Evolutionary conservation across 805 yeast species (phyloP).

Genomic region (Torulaspora microellipsoides): DNA sequence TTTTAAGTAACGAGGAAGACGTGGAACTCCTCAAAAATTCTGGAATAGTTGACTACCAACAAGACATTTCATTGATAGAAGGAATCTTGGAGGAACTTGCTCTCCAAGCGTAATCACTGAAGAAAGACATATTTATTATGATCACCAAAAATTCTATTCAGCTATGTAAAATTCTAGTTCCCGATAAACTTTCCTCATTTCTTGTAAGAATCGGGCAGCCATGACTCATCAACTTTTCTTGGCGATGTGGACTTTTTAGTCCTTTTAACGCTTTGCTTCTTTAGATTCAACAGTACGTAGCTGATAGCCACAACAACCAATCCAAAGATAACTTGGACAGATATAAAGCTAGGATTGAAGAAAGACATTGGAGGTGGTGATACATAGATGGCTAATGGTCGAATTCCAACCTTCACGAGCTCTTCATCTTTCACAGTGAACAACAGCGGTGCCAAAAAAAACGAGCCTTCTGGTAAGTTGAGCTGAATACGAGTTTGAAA

Average conservation of each 20-base stretch:
- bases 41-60: conserved; percentile 22
- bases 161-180: too few relatives aligned
- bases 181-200: conserved; percentile 34
- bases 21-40: conserved; percentile 16
- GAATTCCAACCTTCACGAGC: conserved; percentile 51
- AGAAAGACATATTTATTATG: not conserved
- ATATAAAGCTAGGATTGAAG: conserved; percentile 66
- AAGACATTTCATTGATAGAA: conserved; percentile 41
- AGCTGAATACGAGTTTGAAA: conserved; percentile 60
- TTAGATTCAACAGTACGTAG: conserved; percentile 34
- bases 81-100: conserved; percentile 36
- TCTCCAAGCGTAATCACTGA: conserved; percentile 39
- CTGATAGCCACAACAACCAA: conserved; percentile 46
- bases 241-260: conserved; percentile 1
- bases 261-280: conserved; percentile 6
- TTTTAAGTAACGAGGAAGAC: conserved; percentile 21
- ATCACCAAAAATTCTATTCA: not conserved
- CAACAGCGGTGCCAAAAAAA: conserved; percentile 55
- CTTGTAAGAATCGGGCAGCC: conserved; percentile 58
- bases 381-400: conserved; percentile 54
- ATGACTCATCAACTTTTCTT: conserved; percentile 40
- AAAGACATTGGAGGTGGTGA: conserved; percentile 62
- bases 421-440: conserved; percentile 48
- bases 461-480: conserved; percentile 53
- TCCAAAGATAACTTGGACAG: conserved; percentile 53